A percentile compares a stretch with the other conserved stretches of the same genome.
Conservation (phyloP, 2,329 filamentous ascomycete genomes). For the Aspergillus glaucus region DNA sequence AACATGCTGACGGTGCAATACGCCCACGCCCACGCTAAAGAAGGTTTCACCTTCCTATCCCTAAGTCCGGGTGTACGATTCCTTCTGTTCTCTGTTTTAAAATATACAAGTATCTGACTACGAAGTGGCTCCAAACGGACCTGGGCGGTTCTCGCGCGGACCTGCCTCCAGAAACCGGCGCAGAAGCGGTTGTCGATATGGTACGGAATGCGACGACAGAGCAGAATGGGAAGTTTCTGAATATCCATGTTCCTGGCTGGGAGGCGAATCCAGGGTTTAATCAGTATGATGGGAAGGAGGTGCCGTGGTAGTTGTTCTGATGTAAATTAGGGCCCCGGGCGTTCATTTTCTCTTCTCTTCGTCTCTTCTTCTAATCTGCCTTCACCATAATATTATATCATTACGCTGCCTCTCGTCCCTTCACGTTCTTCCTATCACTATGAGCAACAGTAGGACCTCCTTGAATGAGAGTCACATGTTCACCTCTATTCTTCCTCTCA, state of each 20-base stretch:
- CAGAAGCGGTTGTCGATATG: constrained; percentile 37
- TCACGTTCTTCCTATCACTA: no score
- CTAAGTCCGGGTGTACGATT: constrained; percentile 41
- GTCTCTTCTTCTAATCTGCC: no score
- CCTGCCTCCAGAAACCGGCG: constrained; percentile 35
- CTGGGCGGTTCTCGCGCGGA: constrained; percentile 38
- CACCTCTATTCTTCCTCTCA: no score
- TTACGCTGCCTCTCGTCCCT: no score
- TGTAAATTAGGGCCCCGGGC: no score
- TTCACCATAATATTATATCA: no score
- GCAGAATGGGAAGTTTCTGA: constrained; percentile 45
- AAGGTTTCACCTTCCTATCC: constrained; percentile 39
- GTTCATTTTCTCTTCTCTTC: no score
- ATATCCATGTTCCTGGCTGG: constrained; percentile 36
- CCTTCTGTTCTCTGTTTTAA: neutral
- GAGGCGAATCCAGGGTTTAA: constrained; percentile 30
- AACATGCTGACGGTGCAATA: constrained; percentile 41
- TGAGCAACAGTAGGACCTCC: no score
- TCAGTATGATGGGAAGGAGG: constrained; percentile 31
- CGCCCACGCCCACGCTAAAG: constrained; percentile 20
- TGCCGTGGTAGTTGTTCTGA: constrained; percentile 21
- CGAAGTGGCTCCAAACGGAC: constrained; percentile 44
- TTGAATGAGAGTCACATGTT: no score
- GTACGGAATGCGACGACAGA: constrained; percentile 36
- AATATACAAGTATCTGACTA: neutral